Evolutionary conservation across 2,329 filamentous ascomycete species (phyloP).

Genomic region (Colletotrichum lupini): DNA sequence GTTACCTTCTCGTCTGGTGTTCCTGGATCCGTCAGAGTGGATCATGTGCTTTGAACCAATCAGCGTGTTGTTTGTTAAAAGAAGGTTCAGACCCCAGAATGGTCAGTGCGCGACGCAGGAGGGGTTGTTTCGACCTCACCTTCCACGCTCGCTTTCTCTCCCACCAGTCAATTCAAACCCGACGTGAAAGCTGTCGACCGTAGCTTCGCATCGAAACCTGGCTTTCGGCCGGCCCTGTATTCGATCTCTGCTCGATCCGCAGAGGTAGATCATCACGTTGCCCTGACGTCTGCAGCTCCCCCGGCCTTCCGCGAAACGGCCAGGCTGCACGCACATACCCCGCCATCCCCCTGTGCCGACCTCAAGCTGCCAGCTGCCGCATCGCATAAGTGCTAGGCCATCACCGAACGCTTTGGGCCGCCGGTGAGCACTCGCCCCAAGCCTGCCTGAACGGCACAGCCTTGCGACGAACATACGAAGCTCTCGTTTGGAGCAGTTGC

Average conservation of each 20-base stretch:
- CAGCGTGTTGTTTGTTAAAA: not conserved
- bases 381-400: conserved; percentile 2
- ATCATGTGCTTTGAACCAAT: conserved; percentile 15
- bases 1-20: conserved; percentile 1
- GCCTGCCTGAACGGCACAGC: not conserved
- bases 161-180: conserved; percentile 1
- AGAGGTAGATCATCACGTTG: not conserved
- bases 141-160: conserved; percentile 24
- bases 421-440: conserved; percentile 9
- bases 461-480: not conserved
- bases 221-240: conserved; percentile 11
- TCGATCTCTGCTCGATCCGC: conserved; percentile 1
- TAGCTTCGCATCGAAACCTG: not conserved
- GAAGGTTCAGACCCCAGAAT: conserved; percentile 21
- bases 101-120: conserved; percentile 24
- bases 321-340: not conserved
- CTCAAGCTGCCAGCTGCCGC: conserved; percentile 9
- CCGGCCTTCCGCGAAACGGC: conserved; percentile 4
- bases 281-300: conserved; percentile 26
- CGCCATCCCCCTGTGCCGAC: not conserved
- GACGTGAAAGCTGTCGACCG: not conserved
- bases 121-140: conserved; percentile 32
- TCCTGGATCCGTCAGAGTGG: conserved; percentile 25
- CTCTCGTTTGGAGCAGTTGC: conserved; percentile 1
- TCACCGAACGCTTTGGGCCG: conserved; percentile 10